phyloP scores from a whole-genome alignment of 2,329 filamentous ascomycete genomes.

The Shiraia sp. region DNA sequence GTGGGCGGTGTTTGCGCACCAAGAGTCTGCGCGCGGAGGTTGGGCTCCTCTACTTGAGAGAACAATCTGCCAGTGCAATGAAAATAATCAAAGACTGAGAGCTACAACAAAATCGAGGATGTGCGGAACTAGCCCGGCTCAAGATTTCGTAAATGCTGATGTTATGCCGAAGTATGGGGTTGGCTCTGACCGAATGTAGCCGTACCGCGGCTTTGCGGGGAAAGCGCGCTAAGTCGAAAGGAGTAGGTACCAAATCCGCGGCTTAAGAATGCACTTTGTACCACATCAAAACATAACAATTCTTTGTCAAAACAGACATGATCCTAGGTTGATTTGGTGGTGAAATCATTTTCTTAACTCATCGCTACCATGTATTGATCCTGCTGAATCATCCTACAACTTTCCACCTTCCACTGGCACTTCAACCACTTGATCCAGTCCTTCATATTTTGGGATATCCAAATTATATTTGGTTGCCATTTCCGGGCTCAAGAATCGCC shows the following conservation, averaged over 20 bases:
- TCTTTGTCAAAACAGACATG: no score
- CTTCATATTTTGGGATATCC: slow-evolving; percentile 80
- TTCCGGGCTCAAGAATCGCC: slow-evolving; percentile 78
- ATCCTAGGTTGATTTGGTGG: no score
- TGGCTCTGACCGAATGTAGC: slow-evolving; percentile 28
- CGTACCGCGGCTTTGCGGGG: slow-evolving; percentile 27
- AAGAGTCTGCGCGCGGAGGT: not conserved
- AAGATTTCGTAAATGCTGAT: slow-evolving; percentile 3
- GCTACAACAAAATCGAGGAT: not conserved
- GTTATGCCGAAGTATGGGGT: slow-evolving; percentile 21
- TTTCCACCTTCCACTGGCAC: slow-evolving; percentile 49
- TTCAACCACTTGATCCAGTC: slow-evolving; percentile 88
- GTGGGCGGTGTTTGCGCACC: not conserved
- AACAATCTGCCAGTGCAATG: not conserved
- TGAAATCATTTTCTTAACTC: no score
- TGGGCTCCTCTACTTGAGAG: not conserved
- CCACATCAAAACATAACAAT: not conserved
- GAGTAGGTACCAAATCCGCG: slow-evolving; percentile 9
- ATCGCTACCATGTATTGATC: no score
- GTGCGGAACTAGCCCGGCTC: slow-evolving; percentile 4
- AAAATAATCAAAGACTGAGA: no score
- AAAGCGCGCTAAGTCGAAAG: slow-evolving; percentile 9
- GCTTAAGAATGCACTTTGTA: not conserved
- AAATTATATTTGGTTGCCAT: slow-evolving; percentile 86
- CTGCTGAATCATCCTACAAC: slow-evolving; percentile 15